Evolutionary conservation across 2,329 filamentous ascomycete species (phyloP), one percentile per base, ranked within the genome.

Genomic region (Cercospora sp.): DNA sequence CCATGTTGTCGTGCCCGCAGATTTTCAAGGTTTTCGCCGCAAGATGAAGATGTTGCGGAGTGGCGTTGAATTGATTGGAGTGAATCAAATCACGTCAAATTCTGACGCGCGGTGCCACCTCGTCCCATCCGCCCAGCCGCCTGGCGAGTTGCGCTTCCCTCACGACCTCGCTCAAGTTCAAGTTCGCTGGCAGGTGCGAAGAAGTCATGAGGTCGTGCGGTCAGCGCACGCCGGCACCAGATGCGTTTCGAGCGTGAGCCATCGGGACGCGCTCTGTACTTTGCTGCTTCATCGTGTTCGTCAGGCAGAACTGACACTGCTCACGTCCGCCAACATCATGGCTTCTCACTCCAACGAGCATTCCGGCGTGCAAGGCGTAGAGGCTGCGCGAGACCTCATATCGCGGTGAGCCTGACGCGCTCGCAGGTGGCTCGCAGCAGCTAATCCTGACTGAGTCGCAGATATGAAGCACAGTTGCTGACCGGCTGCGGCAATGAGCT

Each of bases 401-500:
- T 12, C n/a, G n/a, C 43, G 45, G 61, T 63, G 45, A 51, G 45
- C 21, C 9, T 49, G 16, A 12, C 18, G 8, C 12, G 45, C 18
- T 24, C 45, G 18, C 9, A 13, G 37, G 18, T 26, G 45, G 9
- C 18, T 26, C 45, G 21, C 18, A 5, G n/a, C 24, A 30, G 12
- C 21, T 49, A n/a, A 45, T 45, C 26, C 49, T 63, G 32, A 66
- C 32, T n/a, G 18, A 43, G 16, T 13, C 49, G 32, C 26, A 70
- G 63, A 53, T 75, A 71, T 75, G 89, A 93, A 65, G 81, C 86
- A 30, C 93, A 97, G 79, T 86, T 97, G 5, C 87, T 92, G 61
- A 85, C 90, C 71, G 93, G 93, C 69, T 97, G 93, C 76, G 86
- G 87, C 64, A 85, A 86, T 70, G 81, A 83, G 49, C 82, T 84